phyloP scores from a whole-genome alignment of 495 filamentous ascomycete genomes.

The Penicillium arizonense region DNA sequence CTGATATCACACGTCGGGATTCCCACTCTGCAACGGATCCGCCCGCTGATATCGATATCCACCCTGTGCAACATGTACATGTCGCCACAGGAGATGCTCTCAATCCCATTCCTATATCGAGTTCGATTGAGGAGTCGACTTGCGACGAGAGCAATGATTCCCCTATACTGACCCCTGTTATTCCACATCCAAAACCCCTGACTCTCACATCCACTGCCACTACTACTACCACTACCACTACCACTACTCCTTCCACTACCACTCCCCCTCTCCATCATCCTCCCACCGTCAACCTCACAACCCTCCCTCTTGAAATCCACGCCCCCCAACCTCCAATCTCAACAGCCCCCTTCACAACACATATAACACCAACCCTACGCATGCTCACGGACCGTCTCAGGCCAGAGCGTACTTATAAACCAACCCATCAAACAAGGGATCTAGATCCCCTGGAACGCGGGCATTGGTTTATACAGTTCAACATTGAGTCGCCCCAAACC shows the following conservation, averaged over 20 bases:
- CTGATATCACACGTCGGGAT: neutral
- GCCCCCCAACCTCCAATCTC: slow-evolving; percentile 45
- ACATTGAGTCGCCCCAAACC: slow-evolving; percentile 3
- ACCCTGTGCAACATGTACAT: neutral
- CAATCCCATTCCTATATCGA: neutral
- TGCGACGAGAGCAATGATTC: no score
- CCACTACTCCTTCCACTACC: neutral
- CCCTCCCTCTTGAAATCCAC: slow-evolving; percentile 38
- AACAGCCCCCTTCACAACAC: slow-evolving; percentile 36
- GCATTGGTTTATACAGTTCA: slow-evolving; percentile 61
- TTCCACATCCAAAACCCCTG: neutral
- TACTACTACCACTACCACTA: neutral
- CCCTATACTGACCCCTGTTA: neutral
- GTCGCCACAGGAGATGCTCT: neutral
- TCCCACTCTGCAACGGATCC: neutral
- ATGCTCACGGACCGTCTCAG: slow-evolving; percentile 53
- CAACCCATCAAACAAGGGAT: slow-evolving; percentile 44
- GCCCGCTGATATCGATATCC: neutral
- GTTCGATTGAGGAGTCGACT: neutral
- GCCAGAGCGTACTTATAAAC: slow-evolving; percentile 49
- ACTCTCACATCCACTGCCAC: neutral
- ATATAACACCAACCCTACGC: slow-evolving; percentile 55
- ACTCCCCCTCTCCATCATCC: neutral
- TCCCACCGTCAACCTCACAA: neutral
- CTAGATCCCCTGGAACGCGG: slow-evolving; percentile 62